Conservation (phyloP, 2,329 filamentous ascomycete genomes). For the Venturia carpophila region DNA sequence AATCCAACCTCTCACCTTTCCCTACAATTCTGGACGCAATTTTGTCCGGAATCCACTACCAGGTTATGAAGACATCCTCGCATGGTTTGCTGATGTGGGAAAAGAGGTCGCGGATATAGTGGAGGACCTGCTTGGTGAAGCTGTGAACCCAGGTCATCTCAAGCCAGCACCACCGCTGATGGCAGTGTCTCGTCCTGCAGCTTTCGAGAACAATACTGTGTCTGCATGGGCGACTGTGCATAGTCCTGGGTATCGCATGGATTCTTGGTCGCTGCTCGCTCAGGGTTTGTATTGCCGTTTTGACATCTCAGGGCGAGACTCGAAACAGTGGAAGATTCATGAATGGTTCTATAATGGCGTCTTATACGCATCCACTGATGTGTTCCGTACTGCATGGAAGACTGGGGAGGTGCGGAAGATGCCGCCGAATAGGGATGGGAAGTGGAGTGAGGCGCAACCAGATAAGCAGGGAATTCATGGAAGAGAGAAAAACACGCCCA, state of each 20-base stretch:
- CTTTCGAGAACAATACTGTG: constrained; percentile 21
- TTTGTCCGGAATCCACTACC: constrained; percentile 8
- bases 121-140: constrained; percentile 13
- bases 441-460: constrained; percentile 24
- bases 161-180: constrained; percentile 13
- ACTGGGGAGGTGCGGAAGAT: constrained; percentile 32
- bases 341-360: constrained; percentile 37
- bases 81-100: constrained; percentile 11
- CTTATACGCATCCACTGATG: constrained; percentile 32
- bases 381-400: constrained; percentile 33
- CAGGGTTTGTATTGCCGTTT: constrained; percentile 41
- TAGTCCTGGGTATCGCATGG: constrained; percentile 28
- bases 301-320: constrained; percentile 39
- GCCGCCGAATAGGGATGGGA: constrained; percentile 25
- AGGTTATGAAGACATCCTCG: constrained; percentile 6
- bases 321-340: constrained; percentile 36
- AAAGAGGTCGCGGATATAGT: constrained; percentile 12
- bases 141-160: constrained; percentile 1
- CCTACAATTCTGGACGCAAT: constrained; percentile 15
- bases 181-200: constrained; percentile 15
- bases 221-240: constrained; percentile 33
- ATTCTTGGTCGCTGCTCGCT: constrained; percentile 35
- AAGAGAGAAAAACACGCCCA: constrained; percentile 21
- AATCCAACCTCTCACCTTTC: constrained; percentile 23
- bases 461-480: constrained; percentile 24